Evolutionary conservation across 2,329 filamentous ascomycete species (phyloP).

Genomic region (Penicillium sp.): DNA sequence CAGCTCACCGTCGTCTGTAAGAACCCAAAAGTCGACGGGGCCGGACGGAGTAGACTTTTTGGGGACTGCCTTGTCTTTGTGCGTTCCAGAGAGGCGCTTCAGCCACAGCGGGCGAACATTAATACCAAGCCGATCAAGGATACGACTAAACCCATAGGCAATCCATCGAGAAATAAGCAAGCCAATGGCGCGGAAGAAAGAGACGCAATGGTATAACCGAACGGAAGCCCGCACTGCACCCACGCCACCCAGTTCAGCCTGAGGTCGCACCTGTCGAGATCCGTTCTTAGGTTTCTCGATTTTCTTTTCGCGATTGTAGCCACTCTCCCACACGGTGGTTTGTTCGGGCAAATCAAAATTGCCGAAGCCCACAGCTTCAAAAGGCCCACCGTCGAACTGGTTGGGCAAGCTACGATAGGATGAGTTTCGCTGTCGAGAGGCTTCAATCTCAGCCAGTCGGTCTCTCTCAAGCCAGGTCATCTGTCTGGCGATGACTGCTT

Average conservation of each 20-base stretch:
- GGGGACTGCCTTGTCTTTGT: constrained; percentile 27
- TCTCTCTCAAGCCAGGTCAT: constrained; percentile 94
- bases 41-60: constrained; percentile 28
- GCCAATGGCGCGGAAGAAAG: constrained; percentile 77
- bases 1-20: constrained; percentile 60
- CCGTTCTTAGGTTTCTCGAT: constrained; percentile 47
- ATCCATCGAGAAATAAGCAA: constrained; percentile 66
- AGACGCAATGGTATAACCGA: constrained; percentile 74
- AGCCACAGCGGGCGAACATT: constrained; percentile 69
- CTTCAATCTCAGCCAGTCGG: constrained; percentile 76
- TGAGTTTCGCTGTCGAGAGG: constrained; percentile 43
- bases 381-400: constrained; percentile 29
- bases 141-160: constrained; percentile 60
- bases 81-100: constrained; percentile 42
- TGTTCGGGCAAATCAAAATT: constrained; percentile 45
- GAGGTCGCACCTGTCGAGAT: constrained; percentile 44
- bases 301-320: constrained; percentile 54
- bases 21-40: constrained; percentile 60
- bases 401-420: constrained; percentile 25
- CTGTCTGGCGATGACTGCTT: constrained; percentile 71
- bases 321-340: constrained; percentile 50
- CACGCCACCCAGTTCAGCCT: constrained; percentile 64
- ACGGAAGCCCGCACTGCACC: constrained; percentile 79
- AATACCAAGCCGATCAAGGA: constrained; percentile 66
- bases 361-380: constrained; percentile 42